A percentile compares a stretch with the other conserved stretches of the same genome.
These are phyloP conservation scores for Acacia melanoxylon DNA, from an alignment of 306 rosid genomes.

Conservation along the genomic window DNA sequence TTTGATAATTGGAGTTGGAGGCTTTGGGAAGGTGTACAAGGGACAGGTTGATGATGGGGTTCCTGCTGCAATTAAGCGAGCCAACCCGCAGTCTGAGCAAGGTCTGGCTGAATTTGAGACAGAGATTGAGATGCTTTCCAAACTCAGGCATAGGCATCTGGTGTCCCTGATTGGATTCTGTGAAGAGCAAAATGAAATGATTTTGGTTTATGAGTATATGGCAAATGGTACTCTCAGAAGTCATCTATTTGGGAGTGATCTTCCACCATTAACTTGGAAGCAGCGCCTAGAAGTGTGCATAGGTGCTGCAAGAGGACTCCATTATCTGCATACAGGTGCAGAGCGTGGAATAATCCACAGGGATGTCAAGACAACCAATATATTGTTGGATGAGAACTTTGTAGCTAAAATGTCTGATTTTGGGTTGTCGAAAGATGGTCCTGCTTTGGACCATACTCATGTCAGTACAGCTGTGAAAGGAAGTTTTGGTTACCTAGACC, in stretches of 20 bases:
- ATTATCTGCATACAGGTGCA: conserved; percentile 94
- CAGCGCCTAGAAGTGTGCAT: conserved; percentile 88
- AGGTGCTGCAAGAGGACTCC: conserved; percentile 95
- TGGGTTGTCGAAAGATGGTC: conserved; percentile 91
- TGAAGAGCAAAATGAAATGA: conserved; percentile 92
- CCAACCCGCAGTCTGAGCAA: conserved; percentile 88
- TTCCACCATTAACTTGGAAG: conserved; percentile 81
- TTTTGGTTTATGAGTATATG: conserved; percentile 94
- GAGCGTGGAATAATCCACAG: conserved; percentile 92
- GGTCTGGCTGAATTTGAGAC: conserved; percentile 93
- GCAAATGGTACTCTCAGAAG: conserved; percentile 92
- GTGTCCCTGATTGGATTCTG: conserved; percentile 96
- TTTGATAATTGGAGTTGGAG: conserved; percentile 89
- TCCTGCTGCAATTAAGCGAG: conserved; percentile 78
- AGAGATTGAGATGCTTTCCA: conserved; percentile 98
- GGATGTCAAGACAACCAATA: conserved; percentile 95
- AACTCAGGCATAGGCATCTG: conserved; percentile 89
- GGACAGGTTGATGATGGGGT: conserved; percentile 83
- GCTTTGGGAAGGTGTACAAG: conserved; percentile 93
- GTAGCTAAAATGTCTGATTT: conserved; percentile 95
- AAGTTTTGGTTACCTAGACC: conserved; percentile 94
- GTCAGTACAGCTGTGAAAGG: conserved; percentile 99
- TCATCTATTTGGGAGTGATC: conserved; percentile 83
- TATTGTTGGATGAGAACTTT: conserved; percentile 76
- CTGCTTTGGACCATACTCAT: conserved; percentile 86